Evolutionary conservation across 495 filamentous ascomycete species (phyloP).

Genomic region (Tuber magnatum): DNA sequence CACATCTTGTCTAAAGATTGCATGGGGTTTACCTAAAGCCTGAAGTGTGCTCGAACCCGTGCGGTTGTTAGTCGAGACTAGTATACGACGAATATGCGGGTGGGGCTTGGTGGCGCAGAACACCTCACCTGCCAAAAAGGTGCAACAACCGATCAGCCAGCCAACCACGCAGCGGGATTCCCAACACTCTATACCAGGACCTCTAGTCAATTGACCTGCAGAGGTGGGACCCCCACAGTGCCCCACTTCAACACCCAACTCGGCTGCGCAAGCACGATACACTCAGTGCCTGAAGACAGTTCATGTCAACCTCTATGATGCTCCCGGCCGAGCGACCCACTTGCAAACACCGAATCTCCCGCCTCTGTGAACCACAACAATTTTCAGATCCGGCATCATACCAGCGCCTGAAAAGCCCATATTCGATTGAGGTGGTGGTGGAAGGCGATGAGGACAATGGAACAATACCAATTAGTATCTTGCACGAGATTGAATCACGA

Average conservation of each 20-base stretch:
- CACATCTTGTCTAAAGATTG: not conserved
- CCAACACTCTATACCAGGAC: not conserved
- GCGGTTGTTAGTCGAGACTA: not conserved
- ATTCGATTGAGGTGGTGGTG: too few relatives aligned
- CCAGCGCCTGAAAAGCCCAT: too few relatives aligned
- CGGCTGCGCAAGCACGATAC: not conserved
- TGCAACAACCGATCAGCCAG: not conserved
- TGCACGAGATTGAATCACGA: too few relatives aligned
- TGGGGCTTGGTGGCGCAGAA: not conserved
- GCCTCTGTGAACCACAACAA: not conserved
- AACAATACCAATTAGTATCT: too few relatives aligned
- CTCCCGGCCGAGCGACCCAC: too few relatives aligned
- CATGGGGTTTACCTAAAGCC: not conserved
- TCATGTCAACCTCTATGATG: not conserved
- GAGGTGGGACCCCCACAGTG: not conserved
- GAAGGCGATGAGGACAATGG: too few relatives aligned
- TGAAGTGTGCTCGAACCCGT: not conserved
- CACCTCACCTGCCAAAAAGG: not conserved
- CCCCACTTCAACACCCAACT: not conserved
- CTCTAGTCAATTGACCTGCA: not conserved
- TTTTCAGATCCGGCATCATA: not conserved
- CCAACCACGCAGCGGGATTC: not conserved
- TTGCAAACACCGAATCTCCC: not conserved
- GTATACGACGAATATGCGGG: not conserved
- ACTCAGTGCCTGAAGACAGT: not conserved